A percentile compares a stretch with the other conserved stretches of the same genome.
These are phyloP conservation scores for Calycina herbarum DNA, from an alignment of 2,329 filamentous ascomycete genomes.

Conservation along the genomic window DNA sequence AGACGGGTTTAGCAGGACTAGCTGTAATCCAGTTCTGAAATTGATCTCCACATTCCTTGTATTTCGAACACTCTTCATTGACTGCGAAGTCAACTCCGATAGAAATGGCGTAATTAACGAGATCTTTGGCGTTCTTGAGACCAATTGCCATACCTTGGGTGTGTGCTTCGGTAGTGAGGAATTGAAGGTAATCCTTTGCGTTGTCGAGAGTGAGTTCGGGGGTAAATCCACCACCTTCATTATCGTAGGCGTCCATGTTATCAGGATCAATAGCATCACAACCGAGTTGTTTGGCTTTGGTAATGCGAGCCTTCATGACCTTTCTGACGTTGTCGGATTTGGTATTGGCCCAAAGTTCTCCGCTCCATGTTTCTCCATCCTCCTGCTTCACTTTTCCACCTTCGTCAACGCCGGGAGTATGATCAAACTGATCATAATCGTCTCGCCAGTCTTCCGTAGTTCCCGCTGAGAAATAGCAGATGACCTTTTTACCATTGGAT, in stretches of 20 bases:
- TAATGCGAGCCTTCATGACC: conserved; percentile 63
- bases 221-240: conserved; percentile 55
- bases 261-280: conserved; percentile 70
- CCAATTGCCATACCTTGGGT: conserved; percentile 59
- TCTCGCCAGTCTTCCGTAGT: conserved; percentile 63
- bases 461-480: conserved; percentile 74
- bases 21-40: conserved; percentile 58
- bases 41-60: conserved; percentile 53
- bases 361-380: background rate
- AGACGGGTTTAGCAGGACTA: conserved; percentile 59
- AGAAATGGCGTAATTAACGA: conserved; percentile 46
- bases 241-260: conserved; percentile 67
- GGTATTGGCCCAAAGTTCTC: conserved; percentile 3
- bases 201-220: conserved; percentile 54
- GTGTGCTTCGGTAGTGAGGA: conserved; percentile 56
- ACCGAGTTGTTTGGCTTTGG: conserved; percentile 57
- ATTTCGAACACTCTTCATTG: conserved; percentile 56
- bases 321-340: conserved; percentile 48
- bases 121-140: conserved; percentile 65
- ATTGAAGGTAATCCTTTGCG: conserved; percentile 38
- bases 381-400: background rate
- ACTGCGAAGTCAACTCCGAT: background rate
- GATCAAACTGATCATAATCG: conserved; percentile 53
- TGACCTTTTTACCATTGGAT: conserved; percentile 55
- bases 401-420: conserved; percentile 15